These are phyloP conservation scores for Annona squamosa DNA, from an alignment of 164 flowering plant species.

Conservation along the genomic window DNA sequence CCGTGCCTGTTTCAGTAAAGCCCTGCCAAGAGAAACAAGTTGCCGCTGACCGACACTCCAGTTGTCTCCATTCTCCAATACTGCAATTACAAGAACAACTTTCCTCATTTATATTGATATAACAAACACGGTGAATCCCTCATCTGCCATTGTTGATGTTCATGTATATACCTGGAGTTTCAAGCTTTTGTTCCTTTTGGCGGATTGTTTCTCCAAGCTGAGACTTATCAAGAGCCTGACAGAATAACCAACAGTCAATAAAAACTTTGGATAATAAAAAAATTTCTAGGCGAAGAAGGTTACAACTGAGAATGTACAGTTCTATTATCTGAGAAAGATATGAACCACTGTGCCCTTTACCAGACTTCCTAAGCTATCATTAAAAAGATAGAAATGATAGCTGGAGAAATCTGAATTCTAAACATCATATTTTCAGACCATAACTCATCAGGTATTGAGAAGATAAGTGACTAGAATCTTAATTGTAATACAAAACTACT, in stretches of 20 bases:
- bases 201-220: conserved; percentile 84
- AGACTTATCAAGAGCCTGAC: conserved; percentile 90
- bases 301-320: too few relatives aligned
- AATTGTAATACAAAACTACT: background rate
- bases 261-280: too few relatives aligned
- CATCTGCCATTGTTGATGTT: background rate
- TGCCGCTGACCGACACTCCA: conserved; percentile 99
- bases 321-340: too few relatives aligned
- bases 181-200: conserved; percentile 71
- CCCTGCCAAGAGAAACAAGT: conserved; percentile 89
- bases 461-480: too few relatives aligned
- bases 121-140: background rate
- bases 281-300: too few relatives aligned
- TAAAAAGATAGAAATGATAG: too few relatives aligned
- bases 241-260: background rate
- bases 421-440: background rate
- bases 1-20: conserved; percentile 82
- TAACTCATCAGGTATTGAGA: background rate
- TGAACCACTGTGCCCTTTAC: too few relatives aligned
- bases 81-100: conserved; percentile 27
- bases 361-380: too few relatives aligned
- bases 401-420: too few relatives aligned
- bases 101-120: conserved; percentile 1
- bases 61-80: conserved; percentile 93
- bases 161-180: conserved; percentile 61